phyloP scores from a whole-genome alignment of 345 rosid genomes.

The Litchi chinensis region DNA sequence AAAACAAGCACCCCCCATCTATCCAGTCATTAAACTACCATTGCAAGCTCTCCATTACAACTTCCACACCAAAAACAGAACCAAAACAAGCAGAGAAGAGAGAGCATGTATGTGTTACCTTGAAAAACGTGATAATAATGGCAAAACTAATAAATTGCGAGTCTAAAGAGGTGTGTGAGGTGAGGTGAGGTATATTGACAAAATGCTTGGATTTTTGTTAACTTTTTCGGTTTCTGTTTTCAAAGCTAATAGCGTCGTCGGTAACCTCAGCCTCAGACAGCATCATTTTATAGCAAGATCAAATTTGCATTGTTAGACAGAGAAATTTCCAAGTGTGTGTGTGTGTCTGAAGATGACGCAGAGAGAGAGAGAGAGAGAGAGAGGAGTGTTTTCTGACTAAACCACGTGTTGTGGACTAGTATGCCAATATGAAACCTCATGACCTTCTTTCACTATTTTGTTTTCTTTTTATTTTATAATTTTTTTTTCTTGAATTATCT shows the following conservation, averaged over 20 bases:
- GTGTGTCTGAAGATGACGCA: neutral
- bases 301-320: conserved; percentile 22
- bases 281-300: conserved; percentile 2
- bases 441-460: neutral
- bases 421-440: neutral
- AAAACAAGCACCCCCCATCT: neutral
- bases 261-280: neutral
- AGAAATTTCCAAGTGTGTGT: neutral
- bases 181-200: neutral
- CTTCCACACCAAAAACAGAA: neutral
- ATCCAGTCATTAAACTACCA: neutral
- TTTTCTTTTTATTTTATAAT: neutral
- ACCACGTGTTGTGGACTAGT: conserved; percentile 59
- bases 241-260: neutral
- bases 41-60: conserved; percentile 8
- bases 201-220: neutral
- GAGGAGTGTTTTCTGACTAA: neutral
- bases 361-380: neutral
- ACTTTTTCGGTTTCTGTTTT: conserved; percentile 12
- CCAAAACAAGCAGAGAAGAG: neutral
- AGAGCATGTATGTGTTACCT: conserved; percentile 41
- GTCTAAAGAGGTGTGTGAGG: conserved; percentile 9
- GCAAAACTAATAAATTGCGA: conserved; percentile 1
- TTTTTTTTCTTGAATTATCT: neutral
- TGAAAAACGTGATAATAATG: conserved; percentile 1